Evolutionary conservation across 768 basidiomycete genomes (phyloP).

Genomic region (Tricholoma bakamatsutake): DNA sequence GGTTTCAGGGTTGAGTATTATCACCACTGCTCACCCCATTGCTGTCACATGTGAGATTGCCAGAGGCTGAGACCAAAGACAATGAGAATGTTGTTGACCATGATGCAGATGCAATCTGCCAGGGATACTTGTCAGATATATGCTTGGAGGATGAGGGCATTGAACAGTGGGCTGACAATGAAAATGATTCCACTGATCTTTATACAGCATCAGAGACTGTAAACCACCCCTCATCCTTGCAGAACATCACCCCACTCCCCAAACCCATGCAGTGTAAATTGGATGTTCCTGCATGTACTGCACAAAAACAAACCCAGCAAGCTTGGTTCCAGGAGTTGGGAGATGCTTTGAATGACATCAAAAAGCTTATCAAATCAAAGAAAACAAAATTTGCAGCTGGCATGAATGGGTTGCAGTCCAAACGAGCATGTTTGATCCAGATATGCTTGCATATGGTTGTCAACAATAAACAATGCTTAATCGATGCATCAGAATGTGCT

Average conservation of each 20-base stretch:
- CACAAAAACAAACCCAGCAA: background rate
- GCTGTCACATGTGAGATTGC: background rate
- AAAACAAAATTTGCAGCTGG: too few species aligned
- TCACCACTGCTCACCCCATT: too few species aligned
- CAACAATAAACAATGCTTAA: too few species aligned
- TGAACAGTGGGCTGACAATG: too few species aligned
- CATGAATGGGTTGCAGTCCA: too few species aligned
- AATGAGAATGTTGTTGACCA: background rate
- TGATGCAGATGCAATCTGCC: background rate
- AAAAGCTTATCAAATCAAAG: background rate
- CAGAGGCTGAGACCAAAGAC: too few species aligned
- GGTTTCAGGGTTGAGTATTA: too few species aligned
- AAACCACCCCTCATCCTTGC: slow-evolving; percentile 1
- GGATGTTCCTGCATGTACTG: background rate
- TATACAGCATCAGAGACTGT: too few species aligned
- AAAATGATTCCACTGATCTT: too few species aligned
- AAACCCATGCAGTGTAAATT: background rate
- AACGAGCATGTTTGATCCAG: too few species aligned
- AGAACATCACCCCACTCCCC: background rate
- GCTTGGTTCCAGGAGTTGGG: background rate
- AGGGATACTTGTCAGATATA: background rate
- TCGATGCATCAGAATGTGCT: too few species aligned
- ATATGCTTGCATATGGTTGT: too few species aligned
- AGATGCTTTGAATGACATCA: background rate
- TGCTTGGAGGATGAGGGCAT: background rate